Percentiles rank a stretch among this genome's conserved stretches.
Evolutionary conservation across 108 stramenopile genomes (phyloP).

Genomic region (Nitzschia sp.): DNA sequence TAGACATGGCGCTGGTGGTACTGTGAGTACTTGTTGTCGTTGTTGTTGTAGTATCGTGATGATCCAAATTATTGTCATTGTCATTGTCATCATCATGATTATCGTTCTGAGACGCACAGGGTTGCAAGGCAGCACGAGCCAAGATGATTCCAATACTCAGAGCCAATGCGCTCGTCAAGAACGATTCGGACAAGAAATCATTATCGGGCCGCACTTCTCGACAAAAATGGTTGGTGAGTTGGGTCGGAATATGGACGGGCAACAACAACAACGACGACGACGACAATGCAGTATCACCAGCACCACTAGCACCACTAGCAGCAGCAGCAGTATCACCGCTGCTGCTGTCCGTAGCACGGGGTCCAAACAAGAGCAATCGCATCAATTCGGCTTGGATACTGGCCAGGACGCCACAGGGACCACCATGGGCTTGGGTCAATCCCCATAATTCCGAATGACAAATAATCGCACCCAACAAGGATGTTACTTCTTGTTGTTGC

Average conservation of each 20-base stretch:
- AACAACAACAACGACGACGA: too few relatives aligned
- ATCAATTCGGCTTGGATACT: conserved; percentile 84
- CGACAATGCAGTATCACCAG: too few relatives aligned
- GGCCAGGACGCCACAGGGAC: conserved; percentile 89
- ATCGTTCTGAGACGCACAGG: conserved; percentile 22
- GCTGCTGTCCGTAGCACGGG: not conserved
- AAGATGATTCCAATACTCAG: conserved; percentile 66
- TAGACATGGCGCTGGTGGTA: not conserved
- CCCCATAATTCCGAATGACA: conserved; percentile 54
- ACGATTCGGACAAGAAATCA: conserved; percentile 29
- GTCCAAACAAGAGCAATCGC: conserved; percentile 58
- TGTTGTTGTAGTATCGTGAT: too few relatives aligned
- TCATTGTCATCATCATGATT: not conserved
- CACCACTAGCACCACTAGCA: conserved; percentile 1
- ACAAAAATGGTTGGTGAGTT: conserved; percentile 14
- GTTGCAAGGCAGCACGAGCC: conserved; percentile 55
- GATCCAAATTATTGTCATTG: conserved; percentile 1
- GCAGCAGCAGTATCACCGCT: not conserved
- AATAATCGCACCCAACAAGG: conserved; percentile 30
- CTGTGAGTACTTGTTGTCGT: not conserved
- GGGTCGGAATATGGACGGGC: conserved; percentile 13
- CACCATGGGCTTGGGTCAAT: conserved; percentile 81
- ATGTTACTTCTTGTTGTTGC: not conserved
- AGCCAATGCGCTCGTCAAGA: conserved; percentile 47
- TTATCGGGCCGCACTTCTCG: conserved; percentile 9